Conservation (phyloP, 169 alveolate genomes). For the Plasmodium vivax region DNA sequence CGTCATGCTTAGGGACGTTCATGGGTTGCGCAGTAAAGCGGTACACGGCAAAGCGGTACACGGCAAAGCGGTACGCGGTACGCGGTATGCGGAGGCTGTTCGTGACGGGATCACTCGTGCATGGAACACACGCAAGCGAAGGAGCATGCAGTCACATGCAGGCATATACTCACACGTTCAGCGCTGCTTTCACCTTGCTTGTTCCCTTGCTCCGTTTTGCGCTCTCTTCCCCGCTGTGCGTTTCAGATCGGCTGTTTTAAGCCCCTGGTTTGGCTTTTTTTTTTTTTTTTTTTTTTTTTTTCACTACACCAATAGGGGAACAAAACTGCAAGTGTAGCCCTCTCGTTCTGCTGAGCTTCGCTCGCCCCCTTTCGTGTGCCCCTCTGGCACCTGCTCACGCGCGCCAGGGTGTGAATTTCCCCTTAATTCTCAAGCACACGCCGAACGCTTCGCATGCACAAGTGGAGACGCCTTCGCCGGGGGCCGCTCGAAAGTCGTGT, state of each 20-base stretch:
- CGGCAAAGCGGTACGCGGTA: too few species aligned
- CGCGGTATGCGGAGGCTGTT: background rate
- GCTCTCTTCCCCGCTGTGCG: background rate
- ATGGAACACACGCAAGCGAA: background rate
- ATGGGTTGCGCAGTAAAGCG: background rate
- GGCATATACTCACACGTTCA: background rate
- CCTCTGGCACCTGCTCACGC: background rate
- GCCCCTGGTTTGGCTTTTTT: background rate
- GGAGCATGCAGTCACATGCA: background rate
- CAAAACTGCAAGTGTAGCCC: background rate
- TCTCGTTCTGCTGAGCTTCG: background rate
- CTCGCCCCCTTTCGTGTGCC: background rate
- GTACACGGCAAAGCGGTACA: background rate
- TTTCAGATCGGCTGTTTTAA: background rate
- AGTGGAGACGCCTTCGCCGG: background rate
- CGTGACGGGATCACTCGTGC: background rate
- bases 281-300: background rate
- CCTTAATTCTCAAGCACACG: background rate
- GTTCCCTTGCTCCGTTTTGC: background rate
- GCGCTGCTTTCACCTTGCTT: background rate
- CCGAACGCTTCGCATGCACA: background rate
- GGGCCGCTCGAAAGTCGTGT: background rate
- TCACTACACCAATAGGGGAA: background rate
- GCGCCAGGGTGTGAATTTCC: conserved; percentile 5
- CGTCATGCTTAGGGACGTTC: background rate